Evolutionary conservation across 1,284 basidiomycete genomes (phyloP).

Genomic region (Rhodotorula sp.): DNA sequence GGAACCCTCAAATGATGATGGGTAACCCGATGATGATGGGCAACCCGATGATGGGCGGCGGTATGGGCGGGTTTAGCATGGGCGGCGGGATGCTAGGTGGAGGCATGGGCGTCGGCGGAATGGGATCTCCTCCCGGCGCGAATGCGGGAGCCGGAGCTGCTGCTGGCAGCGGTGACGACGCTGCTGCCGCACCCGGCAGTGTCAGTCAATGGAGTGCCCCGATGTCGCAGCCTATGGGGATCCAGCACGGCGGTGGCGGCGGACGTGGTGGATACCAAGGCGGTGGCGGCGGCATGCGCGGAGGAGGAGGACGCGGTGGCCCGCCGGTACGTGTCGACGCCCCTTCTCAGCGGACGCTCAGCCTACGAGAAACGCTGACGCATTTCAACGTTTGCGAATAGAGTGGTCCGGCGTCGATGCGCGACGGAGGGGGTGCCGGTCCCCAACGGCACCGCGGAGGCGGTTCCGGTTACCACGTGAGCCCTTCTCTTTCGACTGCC

Average conservation of each 20-base stretch:
- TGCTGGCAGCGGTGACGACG: conserved; percentile 38
- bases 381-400: neutral
- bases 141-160: conserved; percentile 33
- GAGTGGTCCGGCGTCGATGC: conserved; percentile 37
- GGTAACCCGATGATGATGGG: conserved; percentile 45
- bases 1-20: conserved; percentile 39
- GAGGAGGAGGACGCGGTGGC: conserved; percentile 1
- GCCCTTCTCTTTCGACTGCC: neutral
- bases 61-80: conserved; percentile 14
- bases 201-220: conserved; percentile 31
- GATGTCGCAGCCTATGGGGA: conserved; percentile 18
- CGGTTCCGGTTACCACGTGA: conserved; percentile 34
- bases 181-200: neutral
- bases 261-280: neutral
- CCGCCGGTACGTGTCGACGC: conserved; percentile 22
- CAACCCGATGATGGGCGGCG: conserved; percentile 22
- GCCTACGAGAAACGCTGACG: neutral
- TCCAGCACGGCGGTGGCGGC: conserved; percentile 9
- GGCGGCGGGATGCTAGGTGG: conserved; percentile 18
- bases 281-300: neutral
- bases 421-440: conserved; percentile 30
- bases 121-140: neutral
- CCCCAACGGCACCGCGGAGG: conserved; percentile 27
- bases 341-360: neutral
- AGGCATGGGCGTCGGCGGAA: neutral